Evolutionary conservation across 2,329 filamentous ascomycete genomes (phyloP), one percentile per base, ranked within the genome.

Genomic region (Exutisphaerella laricina): DNA sequence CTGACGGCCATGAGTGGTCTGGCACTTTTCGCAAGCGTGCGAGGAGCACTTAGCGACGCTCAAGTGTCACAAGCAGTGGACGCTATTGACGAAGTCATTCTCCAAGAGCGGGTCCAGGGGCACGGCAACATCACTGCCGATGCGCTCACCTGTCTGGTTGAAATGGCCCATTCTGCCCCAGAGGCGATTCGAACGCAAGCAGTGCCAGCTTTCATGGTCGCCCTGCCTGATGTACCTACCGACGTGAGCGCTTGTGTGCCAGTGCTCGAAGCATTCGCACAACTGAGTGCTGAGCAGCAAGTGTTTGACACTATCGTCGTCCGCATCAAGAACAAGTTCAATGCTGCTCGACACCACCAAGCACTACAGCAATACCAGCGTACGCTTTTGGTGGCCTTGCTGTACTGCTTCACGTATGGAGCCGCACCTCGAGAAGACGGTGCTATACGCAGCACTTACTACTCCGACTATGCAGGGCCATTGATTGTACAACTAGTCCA

Each of bases 141-240:
- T 48, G 77, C 79, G 4, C 75, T 83, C 46, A 64, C 68, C 23
- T 72, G 74, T 17, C 68, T 85, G 32, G 71, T 77, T 3, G 73
- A 79, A 23, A 72, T 84, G 30, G 80, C 80, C 5, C 75, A 75
- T 46, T 71, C 78, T 46, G 80, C 79, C 53, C 77, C 80, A 13
- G 71, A 74, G 34, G 63, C 80, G 8, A 77, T 84, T 20, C 75
- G 81, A 54, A 74, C 81, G 34, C 79, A 79, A 43, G 78, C 79
- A 0, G 78, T 84, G 54, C 80, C 80, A 18, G 76, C 77, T 4
- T 82, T 84, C 57, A 72, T 84, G 61, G 78, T 79, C 3, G 74
- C 76, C 28, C 63, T 85, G 3, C 81, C 80, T 1, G 79, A 66
- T 38, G 45, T 45, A 2, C 55, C 59, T 1, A 62, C 66, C n/a